These are phyloP conservation scores for Chlamydomonas urium DNA, from an alignment of 139 green algal genomes.

Conservation along the genomic window DNA sequence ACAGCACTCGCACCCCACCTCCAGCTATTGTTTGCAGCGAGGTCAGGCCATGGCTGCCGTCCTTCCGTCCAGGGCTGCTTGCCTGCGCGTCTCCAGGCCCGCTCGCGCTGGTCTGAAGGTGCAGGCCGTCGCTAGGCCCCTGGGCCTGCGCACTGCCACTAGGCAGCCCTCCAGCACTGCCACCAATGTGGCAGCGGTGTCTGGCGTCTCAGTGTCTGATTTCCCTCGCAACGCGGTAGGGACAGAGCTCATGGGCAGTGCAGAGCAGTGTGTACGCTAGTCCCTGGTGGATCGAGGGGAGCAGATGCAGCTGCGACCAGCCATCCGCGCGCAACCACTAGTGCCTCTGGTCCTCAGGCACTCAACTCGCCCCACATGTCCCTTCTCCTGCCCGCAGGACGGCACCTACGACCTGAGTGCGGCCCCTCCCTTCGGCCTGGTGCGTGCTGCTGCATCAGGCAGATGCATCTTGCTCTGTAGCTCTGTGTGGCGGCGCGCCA, in stretches of 20 bases:
- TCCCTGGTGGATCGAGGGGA: too few species aligned
- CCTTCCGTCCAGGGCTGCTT: too few species aligned
- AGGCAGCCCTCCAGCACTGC: neutral
- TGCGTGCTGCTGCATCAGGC: too few species aligned
- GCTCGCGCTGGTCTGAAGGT: too few species aligned
- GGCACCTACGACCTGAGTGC: conserved; percentile 15
- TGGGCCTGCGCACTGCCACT: neutral
- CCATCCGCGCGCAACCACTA: neutral
- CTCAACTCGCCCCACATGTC: neutral
- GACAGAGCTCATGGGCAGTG: too few species aligned
- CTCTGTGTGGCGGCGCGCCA: neutral
- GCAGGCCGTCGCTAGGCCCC: neutral
- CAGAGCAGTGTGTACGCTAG: too few species aligned
- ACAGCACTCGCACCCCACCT: too few species aligned
- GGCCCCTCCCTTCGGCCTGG: conserved; percentile 13
- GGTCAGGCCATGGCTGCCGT: too few species aligned
- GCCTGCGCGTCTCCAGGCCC: too few species aligned
- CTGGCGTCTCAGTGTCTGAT: neutral
- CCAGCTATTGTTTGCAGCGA: too few species aligned
- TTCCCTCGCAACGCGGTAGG: neutral
- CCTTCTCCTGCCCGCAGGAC: conserved; percentile 2
- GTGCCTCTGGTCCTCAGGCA: neutral
- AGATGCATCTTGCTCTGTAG: neutral
- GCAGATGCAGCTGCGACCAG: neutral
- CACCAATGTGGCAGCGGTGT: neutral